phyloP scores from a whole-genome alignment of 2,329 filamentous ascomycete genomes.

The Colletotrichum somersetense region DNA sequence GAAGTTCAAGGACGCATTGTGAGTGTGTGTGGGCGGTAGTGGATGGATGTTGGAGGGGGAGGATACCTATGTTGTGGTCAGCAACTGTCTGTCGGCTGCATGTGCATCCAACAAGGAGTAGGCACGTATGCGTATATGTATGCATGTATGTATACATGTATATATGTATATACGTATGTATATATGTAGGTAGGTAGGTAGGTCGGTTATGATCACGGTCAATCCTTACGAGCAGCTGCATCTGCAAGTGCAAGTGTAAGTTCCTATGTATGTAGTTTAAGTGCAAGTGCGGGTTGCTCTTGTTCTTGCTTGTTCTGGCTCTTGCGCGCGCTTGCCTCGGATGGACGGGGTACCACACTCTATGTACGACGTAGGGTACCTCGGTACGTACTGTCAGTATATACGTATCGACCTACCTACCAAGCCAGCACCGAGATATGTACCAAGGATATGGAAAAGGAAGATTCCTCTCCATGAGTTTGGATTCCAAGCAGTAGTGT shows the following conservation, averaged over 20 bases:
- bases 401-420: background rate
- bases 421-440: background rate
- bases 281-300: background rate
- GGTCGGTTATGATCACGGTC: no score
- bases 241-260: background rate
- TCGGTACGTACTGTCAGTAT: background rate
- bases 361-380: no score
- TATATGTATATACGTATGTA: no score
- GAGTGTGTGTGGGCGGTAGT: background rate
- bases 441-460: background rate
- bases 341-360: background rate
- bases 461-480: constrained; percentile 14
- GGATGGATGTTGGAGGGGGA: background rate
- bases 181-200: no score
- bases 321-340: background rate
- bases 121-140: no score
- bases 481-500: background rate
- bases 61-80: no score
- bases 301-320: background rate
- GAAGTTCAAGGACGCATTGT: constrained; percentile 8
- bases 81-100: background rate
- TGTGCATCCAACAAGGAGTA: background rate
- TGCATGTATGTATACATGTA: no score
- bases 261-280: background rate
- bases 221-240: background rate